Evolutionary conservation across 2,329 filamentous ascomycete species (phyloP).

Genomic region (Metarhizium robertsii): DNA sequence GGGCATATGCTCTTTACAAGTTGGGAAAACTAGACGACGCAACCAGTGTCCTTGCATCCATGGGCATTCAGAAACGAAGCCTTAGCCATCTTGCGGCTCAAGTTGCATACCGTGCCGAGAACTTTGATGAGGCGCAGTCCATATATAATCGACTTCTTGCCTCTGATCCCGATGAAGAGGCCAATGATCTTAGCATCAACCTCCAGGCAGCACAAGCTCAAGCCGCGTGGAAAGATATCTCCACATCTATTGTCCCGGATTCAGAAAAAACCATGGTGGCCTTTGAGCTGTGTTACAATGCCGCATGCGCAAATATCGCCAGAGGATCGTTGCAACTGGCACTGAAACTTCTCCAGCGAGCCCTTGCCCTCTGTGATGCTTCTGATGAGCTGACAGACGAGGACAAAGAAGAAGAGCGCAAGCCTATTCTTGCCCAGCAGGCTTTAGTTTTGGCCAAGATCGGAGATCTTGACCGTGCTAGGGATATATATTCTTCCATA

Average conservation of each 20-base stretch:
- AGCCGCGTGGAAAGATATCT: constrained; percentile 56
- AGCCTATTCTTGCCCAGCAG: constrained; percentile 69
- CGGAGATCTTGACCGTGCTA: constrained; percentile 57
- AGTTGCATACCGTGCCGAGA: constrained; percentile 64
- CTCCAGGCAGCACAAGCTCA: constrained; percentile 63
- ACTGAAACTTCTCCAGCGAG: constrained; percentile 57
- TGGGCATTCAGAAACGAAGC: constrained; percentile 21
- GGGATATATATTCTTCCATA: constrained; percentile 51
- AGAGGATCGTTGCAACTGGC: constrained; percentile 57
- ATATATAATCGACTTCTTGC: constrained; percentile 52
- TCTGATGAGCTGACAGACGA: constrained; percentile 64
- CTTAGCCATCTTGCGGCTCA: constrained; percentile 51
- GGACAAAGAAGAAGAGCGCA: constrained; percentile 64
- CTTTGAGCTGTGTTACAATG: constrained; percentile 77
- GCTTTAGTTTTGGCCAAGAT: constrained; percentile 60
- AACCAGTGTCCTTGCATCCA: constrained; percentile 31
- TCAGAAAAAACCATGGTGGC: constrained; percentile 55
- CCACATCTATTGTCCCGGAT: constrained; percentile 24
- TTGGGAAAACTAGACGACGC: constrained; percentile 60
- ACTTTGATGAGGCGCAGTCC: constrained; percentile 56
- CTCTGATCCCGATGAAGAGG: constrained; percentile 45
- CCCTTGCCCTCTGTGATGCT: constrained; percentile 61
- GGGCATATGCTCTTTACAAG: constrained; percentile 79
- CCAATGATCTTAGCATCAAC: constrained; percentile 71
- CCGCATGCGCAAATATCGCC: constrained; percentile 64